Conservation (phyloP, 768 basidiomycete genomes). For the Leccinum sublutescens region DNA sequence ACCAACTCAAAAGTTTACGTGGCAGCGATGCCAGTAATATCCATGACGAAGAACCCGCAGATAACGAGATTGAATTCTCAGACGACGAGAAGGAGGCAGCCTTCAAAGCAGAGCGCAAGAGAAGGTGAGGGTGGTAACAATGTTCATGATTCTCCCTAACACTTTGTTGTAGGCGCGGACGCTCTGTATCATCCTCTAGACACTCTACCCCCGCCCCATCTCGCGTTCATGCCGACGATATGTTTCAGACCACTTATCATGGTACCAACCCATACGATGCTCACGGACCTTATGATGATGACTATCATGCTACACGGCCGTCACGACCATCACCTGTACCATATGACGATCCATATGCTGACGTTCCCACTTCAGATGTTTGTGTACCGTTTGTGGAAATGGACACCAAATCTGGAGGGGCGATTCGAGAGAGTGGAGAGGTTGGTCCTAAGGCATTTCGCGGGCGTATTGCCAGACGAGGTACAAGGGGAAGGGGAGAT, state of each 20-base stretch:
- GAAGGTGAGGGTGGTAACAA: slow-evolving; percentile 44
- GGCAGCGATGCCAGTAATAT: slow-evolving; percentile 95
- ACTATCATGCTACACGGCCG: slow-evolving; percentile 48
- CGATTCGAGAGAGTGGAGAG: slow-evolving; percentile 25
- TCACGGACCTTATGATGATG: slow-evolving; percentile 66
- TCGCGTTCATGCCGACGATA: slow-evolving; percentile 53
- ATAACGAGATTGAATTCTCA: slow-evolving; percentile 89
- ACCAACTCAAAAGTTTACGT: slow-evolving; percentile 63
- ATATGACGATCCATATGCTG: slow-evolving; percentile 79
- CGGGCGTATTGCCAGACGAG: slow-evolving; percentile 27
- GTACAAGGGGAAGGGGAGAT: slow-evolving; percentile 26
- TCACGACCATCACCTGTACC: slow-evolving; percentile 67
- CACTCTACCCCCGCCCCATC: slow-evolving; percentile 54
- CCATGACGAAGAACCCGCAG: slow-evolving; percentile 90
- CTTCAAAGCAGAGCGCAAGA: slow-evolving; percentile 58
- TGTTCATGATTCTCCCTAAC: slow-evolving; percentile 1
- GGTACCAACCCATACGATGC: slow-evolving; percentile 65
- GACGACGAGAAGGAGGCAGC: slow-evolving; percentile 91
- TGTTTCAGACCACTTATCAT: slow-evolving; percentile 43
- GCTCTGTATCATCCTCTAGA: slow-evolving; percentile 54
- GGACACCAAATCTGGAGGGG: slow-evolving; percentile 10
- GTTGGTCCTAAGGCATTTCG: neutral
- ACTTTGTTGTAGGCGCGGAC: slow-evolving; percentile 44
- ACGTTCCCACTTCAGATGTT: slow-evolving; percentile 36
- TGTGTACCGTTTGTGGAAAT: neutral